A percentile compares a stretch with the other conserved stretches of the same genome.
These are phyloP conservation scores for Plasmodium cynomolgi DNA, from an alignment of 169 alveolate species.

Conservation along the genomic window DNA sequence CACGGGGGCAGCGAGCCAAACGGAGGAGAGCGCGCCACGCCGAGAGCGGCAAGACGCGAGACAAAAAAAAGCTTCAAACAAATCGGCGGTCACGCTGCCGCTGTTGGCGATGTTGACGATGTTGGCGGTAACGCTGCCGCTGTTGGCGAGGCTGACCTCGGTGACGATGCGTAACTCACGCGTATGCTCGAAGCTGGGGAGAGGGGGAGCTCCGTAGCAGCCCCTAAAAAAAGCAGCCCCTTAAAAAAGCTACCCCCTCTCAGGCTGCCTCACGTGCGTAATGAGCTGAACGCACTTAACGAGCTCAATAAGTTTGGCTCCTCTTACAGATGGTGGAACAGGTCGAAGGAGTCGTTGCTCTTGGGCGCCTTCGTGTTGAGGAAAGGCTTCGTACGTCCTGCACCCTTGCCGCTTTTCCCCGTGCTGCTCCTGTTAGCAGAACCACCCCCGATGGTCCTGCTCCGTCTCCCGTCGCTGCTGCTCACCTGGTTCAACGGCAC, in stretches of 20 bases:
- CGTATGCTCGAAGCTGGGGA: no score
- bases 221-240: no score
- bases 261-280: neutral
- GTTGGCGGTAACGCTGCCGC: no score
- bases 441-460: neutral
- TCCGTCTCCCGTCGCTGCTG: slow-evolving; percentile 11
- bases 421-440: neutral
- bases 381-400: neutral
- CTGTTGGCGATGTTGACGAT: no score
- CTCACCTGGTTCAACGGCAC: slow-evolving; percentile 33
- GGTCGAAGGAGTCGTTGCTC: slow-evolving; percentile 35
- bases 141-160: no score
- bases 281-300: neutral
- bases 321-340: slow-evolving; percentile 64
- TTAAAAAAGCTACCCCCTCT: neutral
- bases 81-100: no score
- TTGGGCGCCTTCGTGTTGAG: neutral
- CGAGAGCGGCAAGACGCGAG: no score
- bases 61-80: no score
- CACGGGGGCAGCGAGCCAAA: no score
- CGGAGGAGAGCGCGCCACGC: no score
- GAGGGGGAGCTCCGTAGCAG: no score
- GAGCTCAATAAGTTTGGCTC: neutral
- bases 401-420: neutral
- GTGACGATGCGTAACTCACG: no score